Evolutionary conservation across 2,329 filamentous ascomycete species (phyloP).

Genomic region (Simplicillium sp.): DNA sequence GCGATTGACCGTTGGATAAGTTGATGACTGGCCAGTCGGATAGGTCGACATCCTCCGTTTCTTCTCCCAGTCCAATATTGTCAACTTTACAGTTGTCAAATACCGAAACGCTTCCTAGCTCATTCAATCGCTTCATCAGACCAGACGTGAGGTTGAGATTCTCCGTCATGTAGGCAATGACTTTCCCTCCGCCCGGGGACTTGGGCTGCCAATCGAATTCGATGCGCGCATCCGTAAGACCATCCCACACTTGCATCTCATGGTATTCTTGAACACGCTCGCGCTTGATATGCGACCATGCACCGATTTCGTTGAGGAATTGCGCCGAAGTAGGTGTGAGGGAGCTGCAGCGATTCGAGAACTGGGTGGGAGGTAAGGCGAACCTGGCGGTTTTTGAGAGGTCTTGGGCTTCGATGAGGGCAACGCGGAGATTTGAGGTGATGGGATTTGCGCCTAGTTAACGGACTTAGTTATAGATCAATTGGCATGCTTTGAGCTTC

Average conservation of each 20-base stretch:
- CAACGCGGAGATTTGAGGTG: constrained; percentile 71
- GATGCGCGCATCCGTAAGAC: constrained; percentile 76
- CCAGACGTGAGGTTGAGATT: constrained; percentile 81
- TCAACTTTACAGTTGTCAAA: constrained; percentile 72
- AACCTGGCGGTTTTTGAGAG: constrained; percentile 60
- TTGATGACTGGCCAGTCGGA: constrained; percentile 80
- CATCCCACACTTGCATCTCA: constrained; percentile 98
- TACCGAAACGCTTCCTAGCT: constrained; percentile 59
- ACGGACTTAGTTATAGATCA: constrained; percentile 6
- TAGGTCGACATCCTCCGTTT: constrained; percentile 62
- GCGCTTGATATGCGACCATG: constrained; percentile 67
- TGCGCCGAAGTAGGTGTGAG: constrained; percentile 80
- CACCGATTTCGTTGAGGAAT: constrained; percentile 75
- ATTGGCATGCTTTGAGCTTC: not conserved
- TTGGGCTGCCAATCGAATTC: constrained; percentile 67
- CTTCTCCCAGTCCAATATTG: constrained; percentile 65
- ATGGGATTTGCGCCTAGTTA: constrained; percentile 60
- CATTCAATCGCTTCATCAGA: constrained; percentile 61
- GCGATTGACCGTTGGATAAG: constrained; percentile 54
- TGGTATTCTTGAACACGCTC: constrained; percentile 78
- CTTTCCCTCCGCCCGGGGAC: constrained; percentile 37
- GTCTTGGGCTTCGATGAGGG: constrained; percentile 84
- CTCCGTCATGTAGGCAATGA: constrained; percentile 94
- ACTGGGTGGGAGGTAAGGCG: constrained; percentile 57
- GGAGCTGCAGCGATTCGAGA: constrained; percentile 92